Evolutionary conservation across 768 basidiomycete species (phyloP).

Genomic region (Suillus cothurnatus): DNA sequence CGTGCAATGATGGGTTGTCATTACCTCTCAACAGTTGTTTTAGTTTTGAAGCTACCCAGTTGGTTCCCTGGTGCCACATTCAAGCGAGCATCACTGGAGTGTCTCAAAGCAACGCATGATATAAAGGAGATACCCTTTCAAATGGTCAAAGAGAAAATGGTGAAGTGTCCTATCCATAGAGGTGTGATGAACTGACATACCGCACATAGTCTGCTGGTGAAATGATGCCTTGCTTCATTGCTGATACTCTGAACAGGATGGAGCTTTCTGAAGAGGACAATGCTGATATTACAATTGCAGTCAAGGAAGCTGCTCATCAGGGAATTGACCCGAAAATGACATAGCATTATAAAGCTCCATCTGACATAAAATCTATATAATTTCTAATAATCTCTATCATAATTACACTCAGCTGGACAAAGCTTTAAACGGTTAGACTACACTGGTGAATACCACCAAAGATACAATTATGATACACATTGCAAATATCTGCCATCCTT

Average conservation of each 20-base stretch:
- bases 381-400: too few relatives aligned
- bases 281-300: neutral
- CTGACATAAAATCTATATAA: too few relatives aligned
- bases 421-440: too few relatives aligned
- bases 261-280: neutral
- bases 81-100: neutral
- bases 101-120: neutral
- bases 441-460: too few relatives aligned
- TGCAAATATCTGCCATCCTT: too few relatives aligned
- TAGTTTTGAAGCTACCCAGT: neutral
- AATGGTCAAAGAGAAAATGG: neutral
- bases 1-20: neutral
- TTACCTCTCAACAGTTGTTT: neutral
- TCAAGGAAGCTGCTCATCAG: too few relatives aligned
- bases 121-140: neutral
- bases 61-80: neutral
- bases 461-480: too few relatives aligned
- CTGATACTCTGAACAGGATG: neutral
- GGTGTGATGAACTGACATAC: neutral
- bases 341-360: too few relatives aligned
- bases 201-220: neutral
- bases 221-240: neutral
- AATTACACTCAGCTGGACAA: too few relatives aligned
- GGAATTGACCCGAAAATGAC: too few relatives aligned
- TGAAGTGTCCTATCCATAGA: neutral